Evolutionary conservation across 768 basidiomycete genomes (phyloP).

Genomic region (Lactarius tabidus): DNA sequence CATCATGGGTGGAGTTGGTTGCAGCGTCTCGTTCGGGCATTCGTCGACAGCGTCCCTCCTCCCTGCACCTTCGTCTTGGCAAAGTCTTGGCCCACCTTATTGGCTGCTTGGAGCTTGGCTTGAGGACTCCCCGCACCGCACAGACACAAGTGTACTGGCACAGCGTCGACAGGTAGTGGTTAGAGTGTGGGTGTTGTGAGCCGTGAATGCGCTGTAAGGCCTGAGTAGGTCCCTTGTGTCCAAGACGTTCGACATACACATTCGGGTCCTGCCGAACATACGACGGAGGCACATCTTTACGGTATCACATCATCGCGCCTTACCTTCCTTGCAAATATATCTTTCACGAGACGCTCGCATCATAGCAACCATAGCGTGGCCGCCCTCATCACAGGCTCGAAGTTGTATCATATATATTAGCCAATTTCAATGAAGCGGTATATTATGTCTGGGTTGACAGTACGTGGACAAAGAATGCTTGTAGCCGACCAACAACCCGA

Average conservation of each 20-base stretch:
- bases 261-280: not conserved
- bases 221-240: not conserved
- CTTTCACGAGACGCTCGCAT: too few species aligned
- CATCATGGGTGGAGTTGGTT: not conserved
- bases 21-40: not conserved
- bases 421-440: too few species aligned
- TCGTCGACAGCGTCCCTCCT: not conserved
- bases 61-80: not conserved
- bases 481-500: too few species aligned
- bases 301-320: too few species aligned
- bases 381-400: too few species aligned
- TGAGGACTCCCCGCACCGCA: not conserved
- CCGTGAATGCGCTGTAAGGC: not conserved
- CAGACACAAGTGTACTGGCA: not conserved
- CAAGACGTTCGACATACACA: not conserved
- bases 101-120: not conserved
- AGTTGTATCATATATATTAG: too few species aligned
- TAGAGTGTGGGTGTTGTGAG: not conserved
- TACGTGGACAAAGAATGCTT: too few species aligned
- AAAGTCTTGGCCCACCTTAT: not conserved
- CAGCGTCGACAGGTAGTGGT: not conserved
- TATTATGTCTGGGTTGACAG: too few species aligned
- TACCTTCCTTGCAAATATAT: too few species aligned
- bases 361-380: too few species aligned
- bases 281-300: too few species aligned